Conservation (phyloP, 2,329 filamentous ascomycete species). For the Aspergillus intermedius region DNA sequence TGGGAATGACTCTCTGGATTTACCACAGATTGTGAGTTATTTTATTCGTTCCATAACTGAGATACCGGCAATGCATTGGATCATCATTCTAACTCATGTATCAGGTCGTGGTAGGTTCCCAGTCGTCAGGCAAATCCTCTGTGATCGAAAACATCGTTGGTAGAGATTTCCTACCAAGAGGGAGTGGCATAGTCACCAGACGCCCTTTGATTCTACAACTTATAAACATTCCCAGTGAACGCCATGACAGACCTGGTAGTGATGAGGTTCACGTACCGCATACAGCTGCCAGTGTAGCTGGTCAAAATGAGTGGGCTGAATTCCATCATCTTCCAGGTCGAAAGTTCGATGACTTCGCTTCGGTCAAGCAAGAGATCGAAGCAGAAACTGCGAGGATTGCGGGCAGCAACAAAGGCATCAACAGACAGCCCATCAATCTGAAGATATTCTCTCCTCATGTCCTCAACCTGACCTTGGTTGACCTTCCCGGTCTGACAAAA, state of each 20-base stretch:
- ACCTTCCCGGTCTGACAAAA: conserved; percentile 93
- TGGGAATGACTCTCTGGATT: conserved; percentile 93
- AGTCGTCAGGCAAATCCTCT: conserved; percentile 96
- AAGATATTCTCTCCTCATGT: conserved; percentile 98
- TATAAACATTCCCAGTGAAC: conserved; percentile 81
- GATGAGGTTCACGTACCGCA: conserved; percentile 66
- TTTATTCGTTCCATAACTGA: background rate
- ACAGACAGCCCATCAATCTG: conserved; percentile 92
- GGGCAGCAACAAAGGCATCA: conserved; percentile 97
- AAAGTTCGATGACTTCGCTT: conserved; percentile 81
- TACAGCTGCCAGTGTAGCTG: conserved; percentile 65
- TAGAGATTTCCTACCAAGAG: conserved; percentile 90
- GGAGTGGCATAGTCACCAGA: conserved; percentile 92
- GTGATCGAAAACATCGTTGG: conserved; percentile 98
- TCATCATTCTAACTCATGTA: conserved; percentile 16
- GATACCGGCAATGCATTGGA: background rate
- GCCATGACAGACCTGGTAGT: conserved; percentile 60
- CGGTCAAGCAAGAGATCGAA: conserved; percentile 95
- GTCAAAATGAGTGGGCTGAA: conserved; percentile 76
- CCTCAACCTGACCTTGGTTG: conserved; percentile 89
- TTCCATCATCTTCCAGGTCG: conserved; percentile 92
- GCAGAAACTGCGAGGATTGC: conserved; percentile 91
- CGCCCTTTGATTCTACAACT: conserved; percentile 93
- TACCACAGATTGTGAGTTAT: conserved; percentile 86
- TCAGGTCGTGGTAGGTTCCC: conserved; percentile 94